Evolutionary conservation across 768 basidiomycete species (phyloP), one percentile per base, ranked within the genome.

Genomic region (Trametes elegans): DNA sequence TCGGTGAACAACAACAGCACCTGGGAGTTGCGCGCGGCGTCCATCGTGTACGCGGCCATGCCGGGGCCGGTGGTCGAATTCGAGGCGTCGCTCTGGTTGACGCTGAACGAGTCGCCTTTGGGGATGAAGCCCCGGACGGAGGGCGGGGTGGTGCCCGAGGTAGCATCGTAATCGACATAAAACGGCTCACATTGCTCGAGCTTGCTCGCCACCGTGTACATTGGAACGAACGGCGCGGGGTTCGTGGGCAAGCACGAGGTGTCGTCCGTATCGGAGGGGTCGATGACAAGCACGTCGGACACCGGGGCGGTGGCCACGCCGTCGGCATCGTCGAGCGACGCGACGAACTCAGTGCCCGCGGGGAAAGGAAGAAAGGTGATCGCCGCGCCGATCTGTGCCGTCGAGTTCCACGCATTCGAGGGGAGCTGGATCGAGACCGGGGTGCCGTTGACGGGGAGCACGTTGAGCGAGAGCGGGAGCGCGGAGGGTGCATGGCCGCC

Each of bases 401-500:
- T 66, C 14, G 66, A 56, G 43, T 71, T 61, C 70, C 71, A 72
- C n/a, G 58, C 55, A 14, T 70, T 64, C 41, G 70, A 63, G 11
- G 76, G 72, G 32, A 85, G 71, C 23, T 75, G 70, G 48, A 85
- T 73, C 36, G 70, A 70, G 39, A 82, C 65, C 1, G 81, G 79
- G 0, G 73, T 71, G n/a, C 74, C 74, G 59, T 77, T 76, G 61
- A 83, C 69, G 45, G 84, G 83, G 57, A 85, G 59, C 63, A 87
- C 65, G 31, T 76, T 76, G 51, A 85, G 71, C 16, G 72, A 70
- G 49, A 74, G 70, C 21, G 79, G 80, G 47, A 73, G 66, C 11
- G 70, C 62, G 10, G 66, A 46, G 46, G 68, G 70, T 28, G 67
- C 59, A 47, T 66, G 62, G 45, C 73, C 70, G n/a, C 79, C 78